These are phyloP conservation scores for Saposhnikovia divaricata DNA, from an alignment of 129 eudicot species.

Conservation along the genomic window DNA sequence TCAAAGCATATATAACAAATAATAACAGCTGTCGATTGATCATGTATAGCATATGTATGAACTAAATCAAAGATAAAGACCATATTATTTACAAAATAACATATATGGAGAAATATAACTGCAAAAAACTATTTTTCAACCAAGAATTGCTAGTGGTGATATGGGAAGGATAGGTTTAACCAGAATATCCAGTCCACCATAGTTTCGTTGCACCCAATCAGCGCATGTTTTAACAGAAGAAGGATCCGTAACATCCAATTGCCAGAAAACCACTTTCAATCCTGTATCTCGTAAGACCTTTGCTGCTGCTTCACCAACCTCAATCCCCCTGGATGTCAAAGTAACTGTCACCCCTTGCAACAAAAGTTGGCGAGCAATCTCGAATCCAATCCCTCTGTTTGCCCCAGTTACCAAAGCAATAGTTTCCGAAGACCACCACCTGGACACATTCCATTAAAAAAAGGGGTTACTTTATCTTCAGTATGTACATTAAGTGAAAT, in stretches of 20 bases:
- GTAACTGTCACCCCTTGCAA: slow-evolving; percentile 31
- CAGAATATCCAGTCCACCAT: slow-evolving; percentile 28
- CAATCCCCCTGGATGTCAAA: slow-evolving; percentile 36
- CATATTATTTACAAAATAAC: not conserved
- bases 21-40: not conserved
- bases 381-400: slow-evolving; percentile 54
- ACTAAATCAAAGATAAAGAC: not conserved
- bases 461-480: not conserved
- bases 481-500: not conserved
- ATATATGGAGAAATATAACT: not conserved
- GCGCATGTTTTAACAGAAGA: slow-evolving; percentile 23
- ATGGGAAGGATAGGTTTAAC: not conserved
- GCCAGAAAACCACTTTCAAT: slow-evolving; percentile 30
- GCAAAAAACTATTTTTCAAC: not conserved
- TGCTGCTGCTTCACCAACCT: slow-evolving; percentile 38
- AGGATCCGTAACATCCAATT: slow-evolving; percentile 35
- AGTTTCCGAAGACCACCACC: slow-evolving; percentile 49
- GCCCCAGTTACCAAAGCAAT: slow-evolving; percentile 52
- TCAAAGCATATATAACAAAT: not conserved
- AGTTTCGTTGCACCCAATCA: slow-evolving; percentile 31
- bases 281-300: slow-evolving; percentile 34
- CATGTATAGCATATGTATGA: not conserved
- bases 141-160: not conserved
- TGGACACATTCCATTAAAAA: not conserved
- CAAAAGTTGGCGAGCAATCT: slow-evolving; percentile 24